phyloP scores from a whole-genome alignment of 495 filamentous ascomycete species.

The Lasiosphaeris hirsuta region DNA sequence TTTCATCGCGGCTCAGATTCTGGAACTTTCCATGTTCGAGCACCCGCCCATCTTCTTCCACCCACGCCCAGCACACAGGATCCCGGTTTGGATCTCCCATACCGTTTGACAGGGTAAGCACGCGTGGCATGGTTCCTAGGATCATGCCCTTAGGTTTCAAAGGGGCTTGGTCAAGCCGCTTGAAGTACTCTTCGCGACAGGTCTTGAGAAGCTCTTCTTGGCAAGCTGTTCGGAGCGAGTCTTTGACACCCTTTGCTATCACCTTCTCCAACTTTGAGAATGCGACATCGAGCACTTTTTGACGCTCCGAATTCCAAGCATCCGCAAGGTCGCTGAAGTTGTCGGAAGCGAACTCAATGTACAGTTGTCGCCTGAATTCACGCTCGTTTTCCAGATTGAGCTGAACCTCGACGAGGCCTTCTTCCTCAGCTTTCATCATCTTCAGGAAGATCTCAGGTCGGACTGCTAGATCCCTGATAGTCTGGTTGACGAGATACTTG shows the following conservation, averaged over 20 bases:
- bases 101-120: slow-evolving; percentile 82
- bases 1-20: slow-evolving; percentile 71
- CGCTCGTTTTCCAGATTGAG: slow-evolving; percentile 71
- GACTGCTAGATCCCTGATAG: slow-evolving; percentile 71
- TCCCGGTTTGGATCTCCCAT: slow-evolving; percentile 69
- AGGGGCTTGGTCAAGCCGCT: slow-evolving; percentile 89
- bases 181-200: slow-evolving; percentile 80
- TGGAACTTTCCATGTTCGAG: slow-evolving; percentile 82
- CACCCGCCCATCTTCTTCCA: slow-evolving; percentile 88
- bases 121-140: slow-evolving; percentile 80
- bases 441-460: slow-evolving; percentile 85
- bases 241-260: slow-evolving; percentile 87
- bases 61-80: slow-evolving; percentile 83
- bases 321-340: slow-evolving; percentile 94
- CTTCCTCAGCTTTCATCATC: slow-evolving; percentile 95
- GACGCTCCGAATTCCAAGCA: slow-evolving; percentile 84
- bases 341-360: slow-evolving; percentile 82
- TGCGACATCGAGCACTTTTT: slow-evolving; percentile 78
- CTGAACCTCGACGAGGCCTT: slow-evolving; percentile 81
- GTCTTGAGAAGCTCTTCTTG: slow-evolving; percentile 80
- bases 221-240: slow-evolving; percentile 84
- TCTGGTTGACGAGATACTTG: slow-evolving; percentile 90
- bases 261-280: slow-evolving; percentile 76
- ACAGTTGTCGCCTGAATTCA: slow-evolving; percentile 68
- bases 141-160: slow-evolving; percentile 94